These are phyloP conservation scores for Fusarium newnesense DNA, from an alignment of 2,329 filamentous ascomycete genomes.

Conservation along the genomic window DNA sequence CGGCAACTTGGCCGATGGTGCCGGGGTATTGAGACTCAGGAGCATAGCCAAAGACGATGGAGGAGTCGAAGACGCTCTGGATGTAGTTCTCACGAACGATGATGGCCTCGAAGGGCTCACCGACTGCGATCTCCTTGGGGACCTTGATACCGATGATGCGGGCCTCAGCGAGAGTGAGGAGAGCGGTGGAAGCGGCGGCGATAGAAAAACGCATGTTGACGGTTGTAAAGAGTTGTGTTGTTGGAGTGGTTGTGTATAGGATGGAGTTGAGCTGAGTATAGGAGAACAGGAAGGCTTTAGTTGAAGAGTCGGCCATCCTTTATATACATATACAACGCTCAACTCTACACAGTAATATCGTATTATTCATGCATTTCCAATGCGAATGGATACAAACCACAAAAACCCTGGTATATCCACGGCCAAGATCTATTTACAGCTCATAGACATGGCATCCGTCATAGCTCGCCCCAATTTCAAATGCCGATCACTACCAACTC, in stretches of 20 bases:
- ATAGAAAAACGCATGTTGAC: conserved; percentile 43
- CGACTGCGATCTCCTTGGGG: conserved; percentile 53
- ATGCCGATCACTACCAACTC: conserved; percentile 9
- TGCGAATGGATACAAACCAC: neutral
- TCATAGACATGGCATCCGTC: conserved; percentile 6
- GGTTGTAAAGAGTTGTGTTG: neutral
- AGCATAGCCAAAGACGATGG: conserved; percentile 56
- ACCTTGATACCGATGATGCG: conserved; percentile 56
- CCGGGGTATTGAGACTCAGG: conserved; percentile 39
- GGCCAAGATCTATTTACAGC: conserved; percentile 23
- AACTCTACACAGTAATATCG: neutral
- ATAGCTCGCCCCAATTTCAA: conserved; percentile 12
- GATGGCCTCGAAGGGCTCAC: conserved; percentile 51
- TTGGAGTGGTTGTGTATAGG: neutral
- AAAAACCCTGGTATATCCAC: neutral
- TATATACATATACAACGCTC: conserved; percentile 5
- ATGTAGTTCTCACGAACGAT: conserved; percentile 56
- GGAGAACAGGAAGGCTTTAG: neutral
- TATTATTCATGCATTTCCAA: conserved; percentile 1
- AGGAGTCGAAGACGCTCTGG: conserved; percentile 56
- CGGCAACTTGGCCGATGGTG: conserved; percentile 44
- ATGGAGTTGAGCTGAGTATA: neutral
- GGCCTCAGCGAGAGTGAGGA: conserved; percentile 48
- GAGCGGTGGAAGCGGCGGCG: conserved; percentile 38
- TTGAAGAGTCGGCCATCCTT: neutral